Evolutionary conservation across 108 stramenopile species (phyloP), one percentile per base, ranked within the genome.

Genomic region (Nitzschia sp.): DNA sequence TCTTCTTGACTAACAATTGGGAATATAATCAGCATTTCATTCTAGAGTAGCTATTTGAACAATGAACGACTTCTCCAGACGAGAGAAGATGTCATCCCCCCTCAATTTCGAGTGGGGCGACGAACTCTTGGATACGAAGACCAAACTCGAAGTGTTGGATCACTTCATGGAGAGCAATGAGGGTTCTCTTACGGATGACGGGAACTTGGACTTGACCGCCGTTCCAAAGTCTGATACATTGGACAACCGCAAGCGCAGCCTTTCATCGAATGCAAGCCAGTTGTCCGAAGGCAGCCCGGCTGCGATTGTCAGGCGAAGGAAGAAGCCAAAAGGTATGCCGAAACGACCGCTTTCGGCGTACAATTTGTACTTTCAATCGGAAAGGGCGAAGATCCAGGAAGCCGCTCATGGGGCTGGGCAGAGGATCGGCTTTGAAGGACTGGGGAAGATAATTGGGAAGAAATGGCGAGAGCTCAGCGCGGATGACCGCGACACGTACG

Each of bases 381-480:
- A 64, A 31, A 21, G 76, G 65, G 30, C 68, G 2, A 70, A 58
- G 17, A 63, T 77, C 15, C 68, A 48, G 13, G 69, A 61, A 27
- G 46, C 29, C 2, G 67, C 63, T 49, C 34, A 77, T 26, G 46
- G 46, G n/a, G 34, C 54, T 25, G 60, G 67, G 11, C 38, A 59
- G 26, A 59, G 53, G 28, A 68, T 77, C 45, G 76, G 76, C 8
- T 77, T 77, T 47, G 69, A 77, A 54, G 76, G 69, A 4, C 27
- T 77, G 64, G 76, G 66, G 24, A 81, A 80, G 45, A 66, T 84
- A n/a, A 68, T 84, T 42, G 79, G 76, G 19, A 69, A 72, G 56
- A 45, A 79, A 34, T 86, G 80, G 69, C 72, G 70, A 38, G 56
- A 75, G 23, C 74, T 86, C 8, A 54, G 59, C 21, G 19, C 59